phyloP scores from a whole-genome alignment of 495 filamentous ascomycete species.

The Evernia prunastri region DNA sequence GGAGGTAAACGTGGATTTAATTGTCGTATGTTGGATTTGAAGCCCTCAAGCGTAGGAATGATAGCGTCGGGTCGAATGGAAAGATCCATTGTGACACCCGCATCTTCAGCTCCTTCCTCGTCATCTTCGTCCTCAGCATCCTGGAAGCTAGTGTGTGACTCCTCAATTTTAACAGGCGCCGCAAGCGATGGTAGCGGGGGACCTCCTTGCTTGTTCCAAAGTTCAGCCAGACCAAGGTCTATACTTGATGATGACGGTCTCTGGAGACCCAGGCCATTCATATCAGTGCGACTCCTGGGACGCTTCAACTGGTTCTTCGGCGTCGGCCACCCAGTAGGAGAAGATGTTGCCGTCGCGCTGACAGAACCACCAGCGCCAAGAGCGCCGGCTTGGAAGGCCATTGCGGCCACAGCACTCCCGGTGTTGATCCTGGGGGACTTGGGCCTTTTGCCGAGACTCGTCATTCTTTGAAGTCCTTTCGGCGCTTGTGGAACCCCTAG shows the following conservation, averaged over 20 bases:
- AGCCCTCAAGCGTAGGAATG: conserved; percentile 68
- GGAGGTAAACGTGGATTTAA: conserved; percentile 63
- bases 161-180: conserved; percentile 33
- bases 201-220: conserved; percentile 45
- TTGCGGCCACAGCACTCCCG: conserved; percentile 50
- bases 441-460: conserved; percentile 52
- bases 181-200: conserved; percentile 42
- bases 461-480: conserved; percentile 40
- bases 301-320: conserved; percentile 48
- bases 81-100: conserved; percentile 46
- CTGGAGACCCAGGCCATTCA: conserved; percentile 32
- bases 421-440: conserved; percentile 58
- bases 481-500: conserved; percentile 37
- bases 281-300: conserved; percentile 68
- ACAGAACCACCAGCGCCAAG: conserved; percentile 59
- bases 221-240: conserved; percentile 37
- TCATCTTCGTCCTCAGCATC: conserved; percentile 44
- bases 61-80: conserved; percentile 44
- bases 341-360: conserved; percentile 49
- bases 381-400: conserved; percentile 54
- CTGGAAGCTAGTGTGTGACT: conserved; percentile 26
- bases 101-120: conserved; percentile 36
- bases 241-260: conserved; percentile 29
- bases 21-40: conserved; percentile 64
- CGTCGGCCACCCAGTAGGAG: conserved; percentile 39